A percentile compares a stretch with the other conserved stretches of the same genome.
These are phyloP conservation scores for Cymodocea nodosa DNA, from an alignment of 116 monocot genomes.

Conservation along the genomic window DNA sequence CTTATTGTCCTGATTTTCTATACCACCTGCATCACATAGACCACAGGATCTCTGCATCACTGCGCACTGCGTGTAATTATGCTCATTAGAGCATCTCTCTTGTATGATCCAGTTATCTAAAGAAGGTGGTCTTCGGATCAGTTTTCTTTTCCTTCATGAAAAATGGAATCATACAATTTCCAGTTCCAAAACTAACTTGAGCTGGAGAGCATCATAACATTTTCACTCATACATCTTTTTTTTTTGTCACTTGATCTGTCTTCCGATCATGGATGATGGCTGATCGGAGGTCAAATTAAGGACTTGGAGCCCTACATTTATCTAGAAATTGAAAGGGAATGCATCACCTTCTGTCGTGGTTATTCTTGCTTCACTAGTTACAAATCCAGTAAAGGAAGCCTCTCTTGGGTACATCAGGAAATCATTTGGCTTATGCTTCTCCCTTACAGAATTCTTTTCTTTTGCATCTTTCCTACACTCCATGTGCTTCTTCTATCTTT, in stretches of 20 bases:
- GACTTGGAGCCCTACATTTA: too few relatives aligned
- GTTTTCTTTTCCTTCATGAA: neutral
- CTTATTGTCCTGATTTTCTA: neutral
- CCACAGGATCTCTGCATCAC: neutral
- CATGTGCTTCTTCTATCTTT: conserved; percentile 27
- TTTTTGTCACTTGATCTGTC: too few relatives aligned
- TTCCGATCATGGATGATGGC: too few relatives aligned
- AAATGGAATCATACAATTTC: too few relatives aligned
- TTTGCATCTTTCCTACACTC: conserved; percentile 14
- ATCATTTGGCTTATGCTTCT: conserved; percentile 1
- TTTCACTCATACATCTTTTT: too few relatives aligned
- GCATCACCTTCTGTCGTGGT: neutral
- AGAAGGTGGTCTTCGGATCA: neutral
- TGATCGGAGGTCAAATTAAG: too few relatives aligned
- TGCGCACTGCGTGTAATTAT: too few relatives aligned
- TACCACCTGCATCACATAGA: neutral
- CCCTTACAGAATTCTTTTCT: conserved; percentile 14
- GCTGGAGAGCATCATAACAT: too few relatives aligned
- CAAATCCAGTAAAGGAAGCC: neutral
- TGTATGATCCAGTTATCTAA: neutral
- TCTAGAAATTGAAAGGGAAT: too few relatives aligned
- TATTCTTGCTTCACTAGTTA: neutral
- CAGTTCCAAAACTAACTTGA: too few relatives aligned
- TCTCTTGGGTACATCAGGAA: neutral
- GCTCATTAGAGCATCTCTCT: neutral